Conservation (phyloP, 495 filamentous ascomycete species). For the Cudoniella acicularis region DNA sequence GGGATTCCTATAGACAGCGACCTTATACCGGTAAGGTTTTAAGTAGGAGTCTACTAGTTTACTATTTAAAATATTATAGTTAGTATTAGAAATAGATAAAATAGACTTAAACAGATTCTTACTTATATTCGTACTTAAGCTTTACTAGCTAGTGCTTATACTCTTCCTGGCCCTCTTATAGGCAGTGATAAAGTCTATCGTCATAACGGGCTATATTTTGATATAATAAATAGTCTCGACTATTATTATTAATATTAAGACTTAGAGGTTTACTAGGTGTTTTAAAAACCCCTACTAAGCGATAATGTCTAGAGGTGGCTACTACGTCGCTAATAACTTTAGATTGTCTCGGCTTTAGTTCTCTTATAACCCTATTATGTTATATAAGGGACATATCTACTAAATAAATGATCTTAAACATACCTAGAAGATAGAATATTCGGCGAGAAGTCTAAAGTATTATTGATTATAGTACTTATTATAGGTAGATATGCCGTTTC, state of each 20-base stretch:
- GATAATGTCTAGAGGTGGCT: background rate
- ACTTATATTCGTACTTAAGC: background rate
- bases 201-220: background rate
- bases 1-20: slow-evolving; percentile 65
- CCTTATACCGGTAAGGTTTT: slow-evolving; percentile 87
- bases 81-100: background rate
- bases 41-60: slow-evolving; percentile 89
- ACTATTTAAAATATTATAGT: slow-evolving; percentile 37
- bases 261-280: background rate
- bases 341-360: background rate
- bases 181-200: background rate
- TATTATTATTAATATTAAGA: background rate
- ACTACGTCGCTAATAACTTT: background rate
- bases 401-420: background rate
- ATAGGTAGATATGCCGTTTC: background rate
- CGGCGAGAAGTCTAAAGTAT: background rate
- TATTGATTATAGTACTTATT: background rate
- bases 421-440: background rate
- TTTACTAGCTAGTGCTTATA: background rate
- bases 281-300: background rate
- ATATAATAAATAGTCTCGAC: background rate
- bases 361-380: background rate
- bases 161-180: background rate
- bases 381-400: background rate
- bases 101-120: background rate